Conservation (phyloP, 768 basidiomycete species). For the Auricularia sp. region DNA sequence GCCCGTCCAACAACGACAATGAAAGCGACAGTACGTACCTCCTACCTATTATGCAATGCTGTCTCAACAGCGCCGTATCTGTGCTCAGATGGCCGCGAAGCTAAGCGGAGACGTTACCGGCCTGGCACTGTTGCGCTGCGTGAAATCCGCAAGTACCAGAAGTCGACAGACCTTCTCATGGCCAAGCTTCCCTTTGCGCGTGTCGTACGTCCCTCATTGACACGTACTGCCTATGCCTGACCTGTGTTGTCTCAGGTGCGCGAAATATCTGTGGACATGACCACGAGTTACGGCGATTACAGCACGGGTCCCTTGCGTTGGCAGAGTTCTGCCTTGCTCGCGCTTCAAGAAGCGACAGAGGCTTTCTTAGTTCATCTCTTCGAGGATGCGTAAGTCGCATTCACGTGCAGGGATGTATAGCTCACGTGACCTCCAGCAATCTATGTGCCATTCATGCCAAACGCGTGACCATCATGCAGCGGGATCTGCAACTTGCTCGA, state of each 20-base stretch:
- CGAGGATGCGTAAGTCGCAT: slow-evolving; percentile 84
- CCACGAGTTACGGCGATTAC: slow-evolving; percentile 60
- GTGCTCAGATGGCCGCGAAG: slow-evolving; percentile 10
- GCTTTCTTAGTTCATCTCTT: slow-evolving; percentile 92
- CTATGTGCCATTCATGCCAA: slow-evolving; percentile 96
- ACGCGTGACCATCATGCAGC: slow-evolving; percentile 95
- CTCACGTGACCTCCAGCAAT: slow-evolving; percentile 44
- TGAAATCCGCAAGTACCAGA: slow-evolving; percentile 92
- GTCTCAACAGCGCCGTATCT: not conserved
- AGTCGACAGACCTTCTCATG: slow-evolving; percentile 80
- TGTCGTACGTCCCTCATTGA: slow-evolving; percentile 46
- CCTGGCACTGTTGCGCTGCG: slow-evolving; percentile 85
- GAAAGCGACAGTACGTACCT: slow-evolving; percentile 4
- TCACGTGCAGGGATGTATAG: slow-evolving; percentile 6
- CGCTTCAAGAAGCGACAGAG: slow-evolving; percentile 94
- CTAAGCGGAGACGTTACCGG: slow-evolving; percentile 58
- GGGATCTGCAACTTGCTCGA: slow-evolving; percentile 92
- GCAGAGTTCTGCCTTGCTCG: slow-evolving; percentile 91
- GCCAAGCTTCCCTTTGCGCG: slow-evolving; percentile 87
- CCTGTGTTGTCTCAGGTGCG: slow-evolving; percentile 54
- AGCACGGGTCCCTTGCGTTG: slow-evolving; percentile 64
- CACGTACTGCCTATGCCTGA: slow-evolving; percentile 1
- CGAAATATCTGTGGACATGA: slow-evolving; percentile 89
- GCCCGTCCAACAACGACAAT: slow-evolving; percentile 5
- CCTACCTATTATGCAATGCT: not conserved